These are phyloP conservation scores for Penicillium longicatenatum DNA, from an alignment of 495 filamentous ascomycete genomes.

Conservation along the genomic window DNA sequence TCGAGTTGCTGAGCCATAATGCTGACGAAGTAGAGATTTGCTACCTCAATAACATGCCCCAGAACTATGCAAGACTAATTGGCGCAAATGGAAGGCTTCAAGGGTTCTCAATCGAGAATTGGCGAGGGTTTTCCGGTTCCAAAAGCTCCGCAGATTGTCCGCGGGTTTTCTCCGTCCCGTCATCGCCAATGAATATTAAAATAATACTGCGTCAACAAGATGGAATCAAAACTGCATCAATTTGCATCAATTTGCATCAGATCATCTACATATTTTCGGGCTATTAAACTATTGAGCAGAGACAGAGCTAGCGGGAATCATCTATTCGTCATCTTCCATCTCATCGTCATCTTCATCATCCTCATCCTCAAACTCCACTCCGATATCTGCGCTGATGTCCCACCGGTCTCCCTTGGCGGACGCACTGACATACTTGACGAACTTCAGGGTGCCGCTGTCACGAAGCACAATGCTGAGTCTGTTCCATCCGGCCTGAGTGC, in stretches of 20 bases:
- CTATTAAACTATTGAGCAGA: not conserved
- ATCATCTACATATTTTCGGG: not conserved
- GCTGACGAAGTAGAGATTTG: not conserved
- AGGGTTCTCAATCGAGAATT: too few relatives aligned
- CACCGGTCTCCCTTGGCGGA: constrained; percentile 86
- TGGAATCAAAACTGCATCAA: too few relatives aligned
- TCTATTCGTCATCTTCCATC: constrained; percentile 10
- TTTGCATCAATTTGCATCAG: not conserved
- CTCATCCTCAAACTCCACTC: constrained; percentile 48
- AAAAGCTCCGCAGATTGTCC: too few relatives aligned
- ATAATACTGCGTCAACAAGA: too few relatives aligned
- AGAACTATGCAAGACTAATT: too few relatives aligned
- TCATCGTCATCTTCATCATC: constrained; percentile 42
- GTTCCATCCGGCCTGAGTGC: constrained; percentile 87
- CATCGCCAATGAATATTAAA: too few relatives aligned
- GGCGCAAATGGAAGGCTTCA: too few relatives aligned
- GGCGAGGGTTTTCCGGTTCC: too few relatives aligned
- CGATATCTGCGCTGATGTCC: constrained; percentile 75
- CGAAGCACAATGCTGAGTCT: constrained; percentile 84
- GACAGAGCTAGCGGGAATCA: not conserved
- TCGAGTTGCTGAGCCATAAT: not conserved
- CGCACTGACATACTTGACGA: constrained; percentile 93
- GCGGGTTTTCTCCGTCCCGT: too few relatives aligned
- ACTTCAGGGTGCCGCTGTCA: constrained; percentile 81
- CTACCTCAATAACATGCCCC: not conserved